These are phyloP conservation scores for Rhodomyrtus psidioides DNA, from an alignment of 441 rosid genomes.

Conservation along the genomic window DNA sequence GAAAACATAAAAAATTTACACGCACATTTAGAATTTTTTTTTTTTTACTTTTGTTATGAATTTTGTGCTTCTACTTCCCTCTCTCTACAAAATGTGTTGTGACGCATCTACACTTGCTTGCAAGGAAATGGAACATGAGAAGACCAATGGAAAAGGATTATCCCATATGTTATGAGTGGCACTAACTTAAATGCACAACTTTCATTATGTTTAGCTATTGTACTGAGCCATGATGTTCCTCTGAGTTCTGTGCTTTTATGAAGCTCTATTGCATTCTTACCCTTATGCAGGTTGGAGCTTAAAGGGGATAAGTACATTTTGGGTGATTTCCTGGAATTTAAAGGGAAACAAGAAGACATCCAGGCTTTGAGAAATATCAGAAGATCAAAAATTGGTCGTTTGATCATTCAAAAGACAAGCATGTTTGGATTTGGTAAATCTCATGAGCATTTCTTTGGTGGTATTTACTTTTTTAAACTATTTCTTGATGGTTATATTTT, in stretches of 20 bases:
- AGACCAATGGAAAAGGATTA: neutral
- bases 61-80: neutral
- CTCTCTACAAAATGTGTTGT: neutral
- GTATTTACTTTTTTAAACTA: neutral
- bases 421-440: conserved; percentile 87
- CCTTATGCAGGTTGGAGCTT: conserved; percentile 65
- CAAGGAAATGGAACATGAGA: neutral
- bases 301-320: conserved; percentile 52
- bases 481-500: neutral
- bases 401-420: conserved; percentile 71
- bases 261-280: neutral
- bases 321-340: conserved; percentile 75
- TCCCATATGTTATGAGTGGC: neutral
- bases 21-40: neutral
- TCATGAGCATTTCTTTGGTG: neutral
- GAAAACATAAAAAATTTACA: neutral
- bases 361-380: conserved; percentile 41
- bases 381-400: conserved; percentile 58
- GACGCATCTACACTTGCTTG: neutral
- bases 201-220: neutral
- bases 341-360: conserved; percentile 64
- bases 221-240: neutral
- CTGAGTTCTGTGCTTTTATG: neutral
- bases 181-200: neutral
- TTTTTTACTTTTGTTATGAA: neutral